phyloP scores from a whole-genome alignment of 2,329 filamentous ascomycete genomes.

The Coniochaeta sp. region DNA sequence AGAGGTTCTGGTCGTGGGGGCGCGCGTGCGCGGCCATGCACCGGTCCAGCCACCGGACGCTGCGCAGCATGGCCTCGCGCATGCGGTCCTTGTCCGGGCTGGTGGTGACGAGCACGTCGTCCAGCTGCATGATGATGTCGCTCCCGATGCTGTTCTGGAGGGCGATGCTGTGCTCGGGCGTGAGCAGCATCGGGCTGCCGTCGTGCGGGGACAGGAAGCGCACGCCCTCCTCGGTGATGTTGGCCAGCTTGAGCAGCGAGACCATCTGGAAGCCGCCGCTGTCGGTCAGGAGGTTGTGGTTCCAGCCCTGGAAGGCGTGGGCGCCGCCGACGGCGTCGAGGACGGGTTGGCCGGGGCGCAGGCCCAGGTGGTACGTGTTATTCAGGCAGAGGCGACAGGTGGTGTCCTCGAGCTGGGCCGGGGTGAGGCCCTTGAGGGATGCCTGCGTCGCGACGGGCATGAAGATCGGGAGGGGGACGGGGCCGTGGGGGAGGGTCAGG shows the following conservation, averaged over 20 bases:
- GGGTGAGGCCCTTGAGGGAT: conserved; percentile 88
- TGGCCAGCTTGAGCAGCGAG: conserved; percentile 84
- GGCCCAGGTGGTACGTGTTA: conserved; percentile 93
- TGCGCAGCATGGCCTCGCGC: conserved; percentile 90
- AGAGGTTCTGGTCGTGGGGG: conserved; percentile 79
- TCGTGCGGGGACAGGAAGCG: conserved; percentile 95
- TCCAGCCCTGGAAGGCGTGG: conserved; percentile 92
- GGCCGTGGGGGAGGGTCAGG: conserved; percentile 83
- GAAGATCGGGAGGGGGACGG: conserved; percentile 85
- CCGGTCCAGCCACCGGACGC: conserved; percentile 89
- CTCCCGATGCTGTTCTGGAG: conserved; percentile 96
- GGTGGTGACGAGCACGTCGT: conserved; percentile 95
- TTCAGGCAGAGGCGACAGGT: conserved; percentile 89
- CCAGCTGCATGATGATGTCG: conserved; percentile 99
- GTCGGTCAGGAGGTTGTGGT: conserved; percentile 86
- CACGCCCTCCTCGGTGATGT: conserved; percentile 91
- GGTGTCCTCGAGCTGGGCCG: conserved; percentile 83
- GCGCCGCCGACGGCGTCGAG: conserved; percentile 85
- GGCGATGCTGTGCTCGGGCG: conserved; percentile 92
- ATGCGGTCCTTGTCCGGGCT: conserved; percentile 84
- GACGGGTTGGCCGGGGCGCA: conserved; percentile 89
- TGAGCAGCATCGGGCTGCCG: conserved; percentile 90
- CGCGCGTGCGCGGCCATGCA: conserved; percentile 87
- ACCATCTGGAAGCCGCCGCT: conserved; percentile 96
- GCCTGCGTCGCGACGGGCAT: conserved; percentile 99